Evolutionary conservation across 805 yeast species (phyloP).

Genomic region (Jamesozyma jinghongensis): DNA sequence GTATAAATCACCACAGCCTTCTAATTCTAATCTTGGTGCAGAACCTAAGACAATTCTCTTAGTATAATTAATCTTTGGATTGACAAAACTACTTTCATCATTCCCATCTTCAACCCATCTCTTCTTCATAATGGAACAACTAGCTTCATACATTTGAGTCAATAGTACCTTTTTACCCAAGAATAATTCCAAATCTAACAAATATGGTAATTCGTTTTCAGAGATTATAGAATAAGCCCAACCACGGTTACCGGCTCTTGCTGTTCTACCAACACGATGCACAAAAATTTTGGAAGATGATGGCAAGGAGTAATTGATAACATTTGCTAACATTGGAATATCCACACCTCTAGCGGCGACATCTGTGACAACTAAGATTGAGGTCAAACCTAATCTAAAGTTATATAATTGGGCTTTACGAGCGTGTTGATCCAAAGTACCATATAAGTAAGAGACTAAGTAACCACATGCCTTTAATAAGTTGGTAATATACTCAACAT

Average conservation of each 20-base stretch:
- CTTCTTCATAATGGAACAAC: conserved; percentile 42
- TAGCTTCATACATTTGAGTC: conserved; percentile 60
- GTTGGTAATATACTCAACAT: conserved; percentile 80
- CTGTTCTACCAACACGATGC: conserved; percentile 98
- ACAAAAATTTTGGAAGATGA: conserved; percentile 87
- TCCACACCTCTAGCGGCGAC: conserved; percentile 99
- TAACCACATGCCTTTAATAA: conserved; percentile 72
- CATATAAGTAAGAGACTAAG: conserved; percentile 82
- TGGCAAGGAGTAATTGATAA: conserved; percentile 83
- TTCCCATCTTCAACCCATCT: conserved; percentile 35
- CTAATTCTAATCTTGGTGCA: conserved; percentile 64
- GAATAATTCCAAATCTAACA: conserved; percentile 83
- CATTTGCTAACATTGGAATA: conserved; percentile 93
- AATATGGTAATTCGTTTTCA: conserved; percentile 80
- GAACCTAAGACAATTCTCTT: conserved; percentile 77
- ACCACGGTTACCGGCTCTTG: conserved; percentile 96
- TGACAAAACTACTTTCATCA: conserved; percentile 32
- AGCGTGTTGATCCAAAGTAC: conserved; percentile 91
- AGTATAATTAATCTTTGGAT: conserved; percentile 60
- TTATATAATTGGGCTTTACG: conserved; percentile 80
- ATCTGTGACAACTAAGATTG: conserved; percentile 91
- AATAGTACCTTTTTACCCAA: conserved; percentile 72
- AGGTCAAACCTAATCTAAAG: conserved; percentile 76
- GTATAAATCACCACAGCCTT: conserved; percentile 61
- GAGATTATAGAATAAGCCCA: conserved; percentile 91